Evolutionary conservation across 1,284 basidiomycete genomes (phyloP).

Genomic region (Tausonia pullulans): DNA sequence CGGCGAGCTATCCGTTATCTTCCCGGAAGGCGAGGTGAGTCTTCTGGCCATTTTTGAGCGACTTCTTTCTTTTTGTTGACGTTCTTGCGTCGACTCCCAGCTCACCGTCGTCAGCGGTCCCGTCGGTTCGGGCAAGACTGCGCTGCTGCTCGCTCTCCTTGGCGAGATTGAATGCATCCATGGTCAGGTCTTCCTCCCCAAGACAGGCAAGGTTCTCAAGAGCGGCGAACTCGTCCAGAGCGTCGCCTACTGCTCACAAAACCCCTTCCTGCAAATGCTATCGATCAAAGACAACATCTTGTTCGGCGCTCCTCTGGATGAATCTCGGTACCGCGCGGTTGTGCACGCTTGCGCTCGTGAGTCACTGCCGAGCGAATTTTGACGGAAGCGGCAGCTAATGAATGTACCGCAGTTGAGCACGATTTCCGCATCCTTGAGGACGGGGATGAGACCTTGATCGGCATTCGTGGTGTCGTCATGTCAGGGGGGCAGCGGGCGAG

Average conservation of each 20-base stretch:
- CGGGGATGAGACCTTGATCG: conserved; percentile 26
- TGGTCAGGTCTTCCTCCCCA: conserved; percentile 53
- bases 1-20: conserved; percentile 63
- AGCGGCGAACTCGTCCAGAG: conserved; percentile 49
- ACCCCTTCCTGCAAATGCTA: conserved; percentile 56
- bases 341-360: conserved; percentile 34
- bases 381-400: conserved; percentile 40
- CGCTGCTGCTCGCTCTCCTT: conserved; percentile 64
- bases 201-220: conserved; percentile 50
- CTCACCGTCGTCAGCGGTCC: conserved; percentile 46
- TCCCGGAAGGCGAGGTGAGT: conserved; percentile 52
- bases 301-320: conserved; percentile 55
- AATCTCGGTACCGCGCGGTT: conserved; percentile 52
- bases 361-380: conserved; percentile 47
- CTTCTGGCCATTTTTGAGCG: too few species aligned
- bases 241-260: conserved; percentile 74
- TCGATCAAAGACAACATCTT: conserved; percentile 52
- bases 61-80: too few species aligned
- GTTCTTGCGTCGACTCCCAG: neutral
- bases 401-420: conserved; percentile 38
- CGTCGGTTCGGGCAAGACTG: conserved; percentile 47
- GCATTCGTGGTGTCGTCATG: conserved; percentile 12
- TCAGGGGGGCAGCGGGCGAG: conserved; percentile 54
- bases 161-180: conserved; percentile 78
- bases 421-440: conserved; percentile 24